Conservation (phyloP, 495 filamentous ascomycete genomes). For the Xylaria venustula region DNA sequence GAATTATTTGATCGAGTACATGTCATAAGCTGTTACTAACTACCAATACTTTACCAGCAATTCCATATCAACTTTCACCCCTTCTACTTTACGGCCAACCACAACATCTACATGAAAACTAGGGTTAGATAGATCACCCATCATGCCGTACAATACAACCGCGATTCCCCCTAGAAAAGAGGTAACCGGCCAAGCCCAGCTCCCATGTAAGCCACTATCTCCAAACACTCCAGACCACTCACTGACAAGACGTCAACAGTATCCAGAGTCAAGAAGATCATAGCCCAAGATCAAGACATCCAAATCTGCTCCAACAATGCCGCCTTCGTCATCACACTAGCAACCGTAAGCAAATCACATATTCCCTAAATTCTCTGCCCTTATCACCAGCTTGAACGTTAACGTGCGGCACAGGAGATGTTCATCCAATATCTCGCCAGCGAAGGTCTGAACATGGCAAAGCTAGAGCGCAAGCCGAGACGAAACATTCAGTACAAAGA, state of each 20-base stretch:
- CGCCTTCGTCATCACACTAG: conserved; percentile 90
- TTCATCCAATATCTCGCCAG: conserved; percentile 90
- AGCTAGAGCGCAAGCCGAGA: conserved; percentile 84
- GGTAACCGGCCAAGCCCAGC: conserved; percentile 76
- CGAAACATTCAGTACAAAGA: conserved; percentile 97
- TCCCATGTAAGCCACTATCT: conserved; percentile 68
- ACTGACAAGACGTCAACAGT: conserved; percentile 51
- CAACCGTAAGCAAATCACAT: conserved; percentile 59
- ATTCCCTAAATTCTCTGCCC: no score
- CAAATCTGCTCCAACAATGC: conserved; percentile 83
- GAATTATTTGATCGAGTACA: no score
- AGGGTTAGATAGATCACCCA: neutral
- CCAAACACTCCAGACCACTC: neutral
- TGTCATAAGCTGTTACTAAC: neutral
- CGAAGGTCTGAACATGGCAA: conserved; percentile 84
- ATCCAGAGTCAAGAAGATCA: conserved; percentile 90
- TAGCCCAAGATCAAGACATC: conserved; percentile 83
- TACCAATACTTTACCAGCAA: neutral
- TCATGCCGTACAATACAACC: conserved; percentile 87
- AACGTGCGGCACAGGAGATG: conserved; percentile 66
- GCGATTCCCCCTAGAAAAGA: conserved; percentile 77
- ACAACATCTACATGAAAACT: neutral
- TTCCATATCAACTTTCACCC: neutral
- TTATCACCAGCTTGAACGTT: no score
- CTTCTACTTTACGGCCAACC: neutral